Base-by-base conservation (phyloP, 129 eudicot genomes). In the Erigeron canadensis region DNA sequence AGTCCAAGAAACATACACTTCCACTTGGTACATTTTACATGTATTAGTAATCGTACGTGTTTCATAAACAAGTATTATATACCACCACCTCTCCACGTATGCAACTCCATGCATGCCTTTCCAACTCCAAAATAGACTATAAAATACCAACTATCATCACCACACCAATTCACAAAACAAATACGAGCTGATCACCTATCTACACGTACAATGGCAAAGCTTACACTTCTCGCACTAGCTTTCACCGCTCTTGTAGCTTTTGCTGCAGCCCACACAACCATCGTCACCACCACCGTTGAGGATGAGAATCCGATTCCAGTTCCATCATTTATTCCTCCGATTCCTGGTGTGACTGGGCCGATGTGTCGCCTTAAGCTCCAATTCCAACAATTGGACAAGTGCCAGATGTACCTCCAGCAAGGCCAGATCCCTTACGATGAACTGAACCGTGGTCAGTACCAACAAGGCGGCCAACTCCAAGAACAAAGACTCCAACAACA, bases 21-120 rank as follows among this genome's bases (percentile, higher is more conserved):
- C 47, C 68, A 40, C 65, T 54, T 28, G 21, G 15, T 0, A 17
- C 23, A 10, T 15, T 42, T 56, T 16, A n/a, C 42, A 16, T 62
- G 70, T 17, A 12, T n/a, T n/a, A 58, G 45, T 57, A 45, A 17
- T 67, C 72, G 57, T 75, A 65, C 79, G 79, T 75, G 79, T 75
- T 55, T 0, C 50, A 13, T 0, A 8, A 28, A 22, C 57, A 43
- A n/a, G 4, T 9, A 8, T n/a, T 2, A 60, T 0, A 34, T 9
- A 44, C 10, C 70, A 71, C 75, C 62, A 59, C 17, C 51, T 12
- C 63, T 59, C 54, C 81, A 77, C 81, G 70, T 69, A 17, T 46
- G 8, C 28, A 5, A 60, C 57, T 18, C 56, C 56, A 15, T 50
- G 56, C 56, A 50, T 4, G 16, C 56, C 39, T 18, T 28, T 5